Conservation (phyloP, 176 grass and related monocot genomes). For the Dendrocalamus sinicus region DNA sequence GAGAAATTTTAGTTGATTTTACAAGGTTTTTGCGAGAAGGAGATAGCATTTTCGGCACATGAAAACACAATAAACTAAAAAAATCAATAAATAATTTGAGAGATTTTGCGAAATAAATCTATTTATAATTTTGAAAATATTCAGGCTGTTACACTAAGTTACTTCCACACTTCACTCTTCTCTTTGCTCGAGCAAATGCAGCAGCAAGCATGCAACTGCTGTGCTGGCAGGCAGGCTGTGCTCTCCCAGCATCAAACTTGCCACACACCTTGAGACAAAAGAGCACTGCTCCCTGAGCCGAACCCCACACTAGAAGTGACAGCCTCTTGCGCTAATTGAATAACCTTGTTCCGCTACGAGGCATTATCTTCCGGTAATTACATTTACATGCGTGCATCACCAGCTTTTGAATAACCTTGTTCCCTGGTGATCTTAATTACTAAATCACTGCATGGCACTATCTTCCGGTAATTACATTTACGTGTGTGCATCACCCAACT, state of each 20-base stretch:
- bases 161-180: not conserved
- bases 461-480: not conserved
- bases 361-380: not conserved
- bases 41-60: too few species aligned
- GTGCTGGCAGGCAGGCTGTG: constrained; percentile 8
- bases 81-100: too few species aligned
- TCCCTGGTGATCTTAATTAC: not conserved
- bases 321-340: not conserved
- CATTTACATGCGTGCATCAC: not conserved
- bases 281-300: not conserved
- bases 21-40: too few species aligned
- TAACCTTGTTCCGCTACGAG: not conserved
- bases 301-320: not conserved
- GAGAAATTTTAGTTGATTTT: too few species aligned
- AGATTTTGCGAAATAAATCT: too few species aligned
- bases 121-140: too few species aligned
- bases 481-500: not conserved
- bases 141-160: not conserved
- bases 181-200: constrained; percentile 20
- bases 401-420: not conserved
- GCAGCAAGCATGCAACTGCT: constrained; percentile 14
- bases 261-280: constrained; percentile 24
- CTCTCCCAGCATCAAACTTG: constrained; percentile 22
- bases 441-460: not conserved
- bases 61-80: too few species aligned